Conservation (phyloP, 768 basidiomycete species). For the Amyloporia xantha region DNA sequence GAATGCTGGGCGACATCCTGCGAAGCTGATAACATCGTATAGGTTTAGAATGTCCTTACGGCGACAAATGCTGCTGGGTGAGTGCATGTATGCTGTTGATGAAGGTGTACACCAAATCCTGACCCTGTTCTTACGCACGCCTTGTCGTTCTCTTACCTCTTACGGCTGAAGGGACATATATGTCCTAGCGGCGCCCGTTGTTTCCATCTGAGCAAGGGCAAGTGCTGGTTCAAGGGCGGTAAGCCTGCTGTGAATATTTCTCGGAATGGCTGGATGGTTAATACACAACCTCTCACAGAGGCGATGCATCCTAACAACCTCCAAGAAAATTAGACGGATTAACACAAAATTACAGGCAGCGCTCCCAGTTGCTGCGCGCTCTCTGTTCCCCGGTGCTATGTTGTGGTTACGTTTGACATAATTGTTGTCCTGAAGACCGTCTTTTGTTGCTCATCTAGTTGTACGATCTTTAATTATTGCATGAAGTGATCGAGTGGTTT, state of each 20-base stretch:
- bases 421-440: no score
- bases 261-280: neutral
- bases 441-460: neutral
- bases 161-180: conserved; percentile 66
- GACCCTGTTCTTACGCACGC: neutral
- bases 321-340: neutral
- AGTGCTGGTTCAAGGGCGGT: conserved; percentile 85
- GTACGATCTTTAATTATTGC: neutral
- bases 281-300: conserved; percentile 24
- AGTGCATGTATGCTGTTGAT: neutral
- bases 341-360: no score
- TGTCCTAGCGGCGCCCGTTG: conserved; percentile 60
- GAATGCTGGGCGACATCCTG: no score
- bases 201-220: conserved; percentile 67
- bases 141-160: neutral
- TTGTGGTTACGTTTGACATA: no score
- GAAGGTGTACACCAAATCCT: neutral
- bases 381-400: no score
- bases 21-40: no score
- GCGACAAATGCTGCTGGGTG: conserved; percentile 67
- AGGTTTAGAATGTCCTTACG: conserved; percentile 74
- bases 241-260: conserved; percentile 16
- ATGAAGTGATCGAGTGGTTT: neutral
- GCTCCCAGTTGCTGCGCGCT: no score
- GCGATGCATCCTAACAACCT: conserved; percentile 31